Percentiles rank a stretch among this genome's conserved stretches.
Conservation (phyloP, 768 basidiomycete genomes). For the Rhodotorula graminis region DNA sequence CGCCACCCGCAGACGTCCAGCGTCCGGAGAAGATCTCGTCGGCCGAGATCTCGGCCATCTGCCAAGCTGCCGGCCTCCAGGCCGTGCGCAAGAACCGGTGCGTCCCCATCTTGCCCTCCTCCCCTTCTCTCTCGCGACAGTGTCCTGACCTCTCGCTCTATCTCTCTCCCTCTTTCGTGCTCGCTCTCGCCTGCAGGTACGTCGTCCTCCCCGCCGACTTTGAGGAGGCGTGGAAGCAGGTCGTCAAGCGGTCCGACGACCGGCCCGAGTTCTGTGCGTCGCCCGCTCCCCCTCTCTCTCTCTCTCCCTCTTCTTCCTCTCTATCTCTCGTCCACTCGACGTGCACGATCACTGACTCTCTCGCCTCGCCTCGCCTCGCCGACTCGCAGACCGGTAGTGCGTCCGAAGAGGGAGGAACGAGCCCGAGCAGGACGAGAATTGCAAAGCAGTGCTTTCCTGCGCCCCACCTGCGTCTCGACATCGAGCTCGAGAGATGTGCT, state of each 20-base stretch:
- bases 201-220: conserved; percentile 95
- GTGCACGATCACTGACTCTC: too few relatives aligned
- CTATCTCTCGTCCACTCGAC: too few relatives aligned
- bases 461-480: too few relatives aligned
- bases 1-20: conserved; percentile 67
- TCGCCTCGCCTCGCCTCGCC: too few relatives aligned
- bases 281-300: background rate
- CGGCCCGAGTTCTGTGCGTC: conserved; percentile 87
- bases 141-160: too few relatives aligned
- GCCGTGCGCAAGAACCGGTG: conserved; percentile 94
- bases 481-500: too few relatives aligned
- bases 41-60: conserved; percentile 90
- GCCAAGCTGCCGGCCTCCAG: conserved; percentile 95
- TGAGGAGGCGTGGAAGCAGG: conserved; percentile 99
- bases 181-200: conserved; percentile 51
- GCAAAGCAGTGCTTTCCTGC: background rate
- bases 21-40: conserved; percentile 92
- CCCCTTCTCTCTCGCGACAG: background rate
- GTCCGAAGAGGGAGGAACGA: background rate
- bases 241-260: conserved; percentile 91
- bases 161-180: background rate
- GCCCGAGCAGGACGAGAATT: background rate
- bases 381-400: background rate
- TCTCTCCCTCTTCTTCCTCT: background rate
- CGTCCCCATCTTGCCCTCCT: background rate